Evolutionary conservation across 441 rosid species (phyloP), one percentile per base, ranked within the genome.

Genomic region (Viola pubescens): DNA sequence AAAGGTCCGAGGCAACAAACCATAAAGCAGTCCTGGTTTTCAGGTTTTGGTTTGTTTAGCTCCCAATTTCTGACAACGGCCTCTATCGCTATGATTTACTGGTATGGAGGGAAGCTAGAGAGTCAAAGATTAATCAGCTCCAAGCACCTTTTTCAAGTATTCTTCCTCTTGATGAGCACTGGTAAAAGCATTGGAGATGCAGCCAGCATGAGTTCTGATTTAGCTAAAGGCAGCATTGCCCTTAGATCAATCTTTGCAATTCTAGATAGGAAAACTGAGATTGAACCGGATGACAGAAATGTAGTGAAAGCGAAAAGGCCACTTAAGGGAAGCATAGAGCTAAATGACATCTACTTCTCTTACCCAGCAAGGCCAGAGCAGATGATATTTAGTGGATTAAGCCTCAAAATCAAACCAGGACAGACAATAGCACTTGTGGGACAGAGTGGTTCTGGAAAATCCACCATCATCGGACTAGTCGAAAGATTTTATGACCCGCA

Each of bases 161-260:
- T 74, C 61, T 62, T 81, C 26, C 70, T 69, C 42, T 58, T 81
- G 54, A 56, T 81, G 5, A 76, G 77, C 48, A 72, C 77, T 4
- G 83, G 78, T 42, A 74, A 75, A 60, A 37, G 69, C 62, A 79
- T 82, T 56, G 87, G 84, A 26, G 84, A 79, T 53, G 87, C 84
- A 0, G 84, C 84, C 66, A 75, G 81, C 66, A 77, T 80, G 84
- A 77, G 77, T 46, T 69, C 73, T 47, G 87, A 82, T 70, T 37
- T 77, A 54, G 70, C 87, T 1, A 82, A 72, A 71, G 84, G 84
- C 68, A 72, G 71, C 55, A 73, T 59, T 56, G 79, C 79, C 47
- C 66, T 82, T 48, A 40, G 63, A 51, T 70, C 79, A 26, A 72
- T 77, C 37, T 77, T 82, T 5, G 70, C 74, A n/a, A 72, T 79